A percentile compares a stretch with the other conserved stretches of the same genome.
phyloP scores from a whole-genome alignment of 768 basidiomycete genomes.

The Coprinopsis marcescibilis region DNA sequence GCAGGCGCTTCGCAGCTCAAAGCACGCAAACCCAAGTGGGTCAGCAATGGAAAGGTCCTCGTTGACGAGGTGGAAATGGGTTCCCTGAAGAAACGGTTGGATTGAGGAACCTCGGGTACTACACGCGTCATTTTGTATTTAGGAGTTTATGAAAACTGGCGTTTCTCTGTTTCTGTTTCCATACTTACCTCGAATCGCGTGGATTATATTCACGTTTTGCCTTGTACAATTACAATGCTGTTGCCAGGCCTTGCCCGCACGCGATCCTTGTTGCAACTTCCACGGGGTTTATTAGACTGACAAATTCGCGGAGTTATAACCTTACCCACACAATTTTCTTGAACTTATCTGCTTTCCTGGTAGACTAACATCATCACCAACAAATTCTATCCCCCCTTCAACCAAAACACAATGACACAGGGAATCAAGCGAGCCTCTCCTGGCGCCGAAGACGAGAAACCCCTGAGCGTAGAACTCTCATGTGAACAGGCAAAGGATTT shows the following conservation, averaged over 20 bases:
- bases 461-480: constrained; percentile 60
- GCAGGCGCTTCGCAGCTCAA: constrained; percentile 32
- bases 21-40: constrained; percentile 34
- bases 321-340: constrained; percentile 4
- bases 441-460: constrained; percentile 69
- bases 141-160: too few relatives aligned
- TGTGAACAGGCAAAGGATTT: constrained; percentile 72
- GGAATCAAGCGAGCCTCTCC: constrained; percentile 74
- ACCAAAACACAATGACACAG: constrained; percentile 31
- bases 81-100: constrained; percentile 65
- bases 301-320: constrained; percentile 14
- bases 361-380: too few relatives aligned
- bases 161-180: too few relatives aligned
- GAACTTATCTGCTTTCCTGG: too few relatives aligned
- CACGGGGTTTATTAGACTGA: constrained; percentile 1
- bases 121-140: too few relatives aligned
- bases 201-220: too few relatives aligned
- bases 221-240: too few relatives aligned
- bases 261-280: too few relatives aligned
- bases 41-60: constrained; percentile 33
- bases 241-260: too few relatives aligned
- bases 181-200: too few relatives aligned
- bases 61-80: constrained; percentile 78
- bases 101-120: constrained; percentile 37
- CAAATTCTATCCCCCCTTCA: too few relatives aligned